A percentile compares a stretch with the other conserved stretches of the same genome.
Conservation (phyloP, 2,329 filamentous ascomycete species). For the Pezicula carpinea region DNA sequence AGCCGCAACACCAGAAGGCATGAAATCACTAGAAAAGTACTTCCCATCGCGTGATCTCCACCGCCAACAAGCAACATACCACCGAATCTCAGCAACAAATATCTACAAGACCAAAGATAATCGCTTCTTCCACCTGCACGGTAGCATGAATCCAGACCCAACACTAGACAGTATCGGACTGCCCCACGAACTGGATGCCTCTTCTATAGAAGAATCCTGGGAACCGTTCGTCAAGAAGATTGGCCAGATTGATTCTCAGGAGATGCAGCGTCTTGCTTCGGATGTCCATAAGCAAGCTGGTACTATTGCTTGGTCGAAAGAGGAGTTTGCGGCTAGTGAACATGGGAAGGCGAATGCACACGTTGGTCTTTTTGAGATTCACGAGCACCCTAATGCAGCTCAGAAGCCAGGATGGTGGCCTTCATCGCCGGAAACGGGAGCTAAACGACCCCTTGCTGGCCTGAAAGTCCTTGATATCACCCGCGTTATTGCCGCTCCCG, state of each 20-base stretch:
- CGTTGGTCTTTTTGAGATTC: constrained; percentile 35
- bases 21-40: constrained; percentile 4
- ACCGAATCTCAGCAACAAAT: constrained; percentile 35
- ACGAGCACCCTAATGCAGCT: constrained; percentile 13
- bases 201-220: constrained; percentile 27
- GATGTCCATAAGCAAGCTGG: constrained; percentile 15
- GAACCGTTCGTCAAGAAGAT: constrained; percentile 21
- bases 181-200: constrained; percentile 25
- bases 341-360: constrained; percentile 38
- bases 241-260: constrained; percentile 1
- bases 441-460: constrained; percentile 15
- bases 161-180: constrained; percentile 33
- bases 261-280: constrained; percentile 7
- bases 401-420: constrained; percentile 10
- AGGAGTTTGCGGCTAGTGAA: constrained; percentile 27
- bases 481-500: constrained; percentile 40
- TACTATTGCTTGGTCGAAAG: constrained; percentile 8
- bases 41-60: constrained; percentile 24
- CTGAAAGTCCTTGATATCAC: constrained; percentile 35
- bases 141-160: constrained; percentile 40
- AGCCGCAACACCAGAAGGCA: background rate
- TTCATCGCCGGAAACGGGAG: background rate
- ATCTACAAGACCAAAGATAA: constrained; percentile 43
- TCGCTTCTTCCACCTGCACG: constrained; percentile 42
- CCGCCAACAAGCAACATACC: constrained; percentile 12